Evolutionary conservation across 371 early-diverging fungal genomes (phyloP), one percentile per base, ranked within the genome.

Genomic region (Zychaea mexicana): DNA sequence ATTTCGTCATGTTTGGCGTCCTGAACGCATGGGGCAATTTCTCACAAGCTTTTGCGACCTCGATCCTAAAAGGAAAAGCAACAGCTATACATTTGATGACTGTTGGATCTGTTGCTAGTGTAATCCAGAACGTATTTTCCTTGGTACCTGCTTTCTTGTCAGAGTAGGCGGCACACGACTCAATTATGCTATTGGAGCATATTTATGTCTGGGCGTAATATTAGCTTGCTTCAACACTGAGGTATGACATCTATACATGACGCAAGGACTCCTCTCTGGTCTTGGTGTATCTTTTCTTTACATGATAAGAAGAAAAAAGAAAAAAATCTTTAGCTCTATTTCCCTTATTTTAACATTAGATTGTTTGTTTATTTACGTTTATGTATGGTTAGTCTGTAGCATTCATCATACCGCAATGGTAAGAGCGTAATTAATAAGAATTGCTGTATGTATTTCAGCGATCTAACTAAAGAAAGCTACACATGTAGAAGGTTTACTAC

Each of bases 201-300:
- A 38, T 45, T 68, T 83, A 75, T 69, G 77, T 3, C 68, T 82
- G 3, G 81, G 85, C 30, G 64, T 86, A 13, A 68, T 83, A 30
- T 67, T 83, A 1, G 74, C 84, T 30, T 78, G 78, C 0, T 84
- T 77, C 38, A 76, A 72, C 55, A 70, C 68, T 15, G 65, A 77
- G 55, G 65, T 79, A 1, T 87, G 88, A 85, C 85, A 85, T 33
- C 68, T 87, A 17, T 85, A 82, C 57, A 63, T 87, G 9, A 76
- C 82, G 12, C 83, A 84, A 36, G 74, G 85, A 47, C 39, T 85
- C 2, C 68, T 87, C 28, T 82, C 81, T 60, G 88, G 88, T 38
- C 33, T 70, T 38, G 79, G 79, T 1, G 60, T 71, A 13, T 76
- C 74, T 26, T 52, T 76, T 3, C 68, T 76, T 2, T 79, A 76